A percentile compares a stretch with the other conserved stretches of the same genome.
Evolutionary conservation across 345 rosid genomes (phyloP).

Genomic region (Syzygium aromaticum): DNA sequence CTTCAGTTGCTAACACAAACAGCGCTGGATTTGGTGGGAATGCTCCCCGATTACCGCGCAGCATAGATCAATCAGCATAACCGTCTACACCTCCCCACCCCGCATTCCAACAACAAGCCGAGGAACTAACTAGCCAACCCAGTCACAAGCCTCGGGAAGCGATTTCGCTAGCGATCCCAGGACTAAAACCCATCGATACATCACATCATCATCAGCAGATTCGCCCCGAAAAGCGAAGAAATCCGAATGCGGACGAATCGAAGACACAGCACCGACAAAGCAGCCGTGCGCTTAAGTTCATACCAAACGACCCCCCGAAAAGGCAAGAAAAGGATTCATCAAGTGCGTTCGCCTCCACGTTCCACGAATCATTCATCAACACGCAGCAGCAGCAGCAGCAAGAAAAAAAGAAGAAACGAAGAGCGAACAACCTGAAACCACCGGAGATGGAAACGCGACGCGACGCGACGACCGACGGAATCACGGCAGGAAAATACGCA

Average conservation of each 20-base stretch:
- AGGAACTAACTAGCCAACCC: not conserved
- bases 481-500: not conserved
- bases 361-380: not conserved
- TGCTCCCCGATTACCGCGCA: not conserved
- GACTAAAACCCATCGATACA: not conserved
- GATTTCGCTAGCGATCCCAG: not conserved
- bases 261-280: not conserved
- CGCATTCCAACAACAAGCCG: not conserved
- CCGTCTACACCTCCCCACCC: not conserved
- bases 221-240: not conserved
- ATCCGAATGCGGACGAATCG: not conserved
- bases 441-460: not conserved
- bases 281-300: not conserved
- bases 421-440: not conserved
- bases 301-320: not conserved
- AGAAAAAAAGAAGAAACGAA: fast-evolving
- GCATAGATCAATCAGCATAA: not conserved
- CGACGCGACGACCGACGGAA: not conserved
- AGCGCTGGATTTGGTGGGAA: not conserved
- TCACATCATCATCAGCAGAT: not conserved
- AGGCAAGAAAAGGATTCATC: not conserved
- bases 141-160: not conserved
- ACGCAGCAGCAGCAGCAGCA: not conserved
- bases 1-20: not conserved
- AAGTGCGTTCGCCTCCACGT: not conserved